Evolutionary conservation across 1,284 basidiomycete species (phyloP), one percentile per base, ranked within the genome.

Genomic region (Leccinum subrobustum): DNA sequence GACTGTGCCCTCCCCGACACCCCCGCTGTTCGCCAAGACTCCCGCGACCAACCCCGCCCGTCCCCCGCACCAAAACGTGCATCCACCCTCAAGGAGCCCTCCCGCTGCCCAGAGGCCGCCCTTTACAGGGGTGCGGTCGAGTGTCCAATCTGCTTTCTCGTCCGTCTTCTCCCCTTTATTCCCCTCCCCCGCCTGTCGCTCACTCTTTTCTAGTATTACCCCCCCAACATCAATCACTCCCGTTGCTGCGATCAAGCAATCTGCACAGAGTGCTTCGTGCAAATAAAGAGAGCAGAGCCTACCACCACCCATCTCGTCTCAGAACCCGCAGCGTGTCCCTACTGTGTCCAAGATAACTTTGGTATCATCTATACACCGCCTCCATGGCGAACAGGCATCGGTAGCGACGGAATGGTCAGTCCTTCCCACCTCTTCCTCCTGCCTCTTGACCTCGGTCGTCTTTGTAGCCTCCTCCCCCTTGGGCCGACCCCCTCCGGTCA

Each of bases 61-160:
- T 77, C 66, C 64, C 76, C 79, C 78, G 77, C 65, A 64, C 72
- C 77, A 64, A 86, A 68, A 62, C 72, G 74, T 48, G 42, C 71
- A 23, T 33, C 65, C 53, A 61, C 73, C 33, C 70, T 70, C 56
- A 84, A 88, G 75, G 90, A 93, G 56, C 80, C 82, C 7, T 67
- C 69, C 0, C 80, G 82, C 59, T 83, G 77, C 68, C 82, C 85
- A 52, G 93, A 95, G 73, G 89, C 87, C 52, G 83, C 86, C 63
- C 81, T 94, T 52, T 98, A 97, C 77, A 80, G 86, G 65, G 87
- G 87, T 50, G 93, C 95, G n/a, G 80, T 90, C 44, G 97, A 99
- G 75, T 99, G 96, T 79, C 96, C 96, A n/a, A 98, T 99, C 68
- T 99, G 96, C 78, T 98, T 99, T 79, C 81, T 99, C 75, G 96